phyloP scores from a whole-genome alignment of 2,329 filamentous ascomycete genomes.

The Simplicillium aogashimaense region DNA sequence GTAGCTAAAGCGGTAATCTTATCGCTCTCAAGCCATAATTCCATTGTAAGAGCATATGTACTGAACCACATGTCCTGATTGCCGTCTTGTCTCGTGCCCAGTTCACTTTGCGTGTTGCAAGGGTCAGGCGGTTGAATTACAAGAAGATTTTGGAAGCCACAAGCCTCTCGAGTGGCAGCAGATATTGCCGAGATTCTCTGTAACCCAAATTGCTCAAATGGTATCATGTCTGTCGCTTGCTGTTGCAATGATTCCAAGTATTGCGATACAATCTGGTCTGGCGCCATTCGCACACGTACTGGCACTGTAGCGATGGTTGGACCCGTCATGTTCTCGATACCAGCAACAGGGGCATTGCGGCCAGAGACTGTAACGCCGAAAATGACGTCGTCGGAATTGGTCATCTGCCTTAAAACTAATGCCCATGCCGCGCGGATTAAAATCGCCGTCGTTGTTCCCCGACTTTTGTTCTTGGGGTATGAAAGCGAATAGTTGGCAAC shows the following conservation, averaged over 20 bases:
- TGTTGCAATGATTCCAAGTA: constrained; percentile 12
- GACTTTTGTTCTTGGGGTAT: neutral
- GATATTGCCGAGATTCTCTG: constrained; percentile 14
- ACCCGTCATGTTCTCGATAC: constrained; percentile 7
- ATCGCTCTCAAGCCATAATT: too few species aligned
- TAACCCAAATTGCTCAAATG: constrained; percentile 15
- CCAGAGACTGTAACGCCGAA: neutral
- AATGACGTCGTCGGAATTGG: neutral
- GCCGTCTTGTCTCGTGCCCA: too few species aligned
- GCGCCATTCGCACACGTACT: constrained; percentile 5
- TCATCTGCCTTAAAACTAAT: neutral
- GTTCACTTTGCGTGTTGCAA: too few species aligned
- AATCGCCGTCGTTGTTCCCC: constrained; percentile 7
- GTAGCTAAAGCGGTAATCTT: too few species aligned
- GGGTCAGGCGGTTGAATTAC: constrained; percentile 4
- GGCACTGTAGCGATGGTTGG: constrained; percentile 10
- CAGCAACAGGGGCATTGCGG: constrained; percentile 6
- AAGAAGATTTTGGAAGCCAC: constrained; percentile 5
- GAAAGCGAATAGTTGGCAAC: neutral
- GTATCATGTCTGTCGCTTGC: constrained; percentile 12
- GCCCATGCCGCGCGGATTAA: neutral
- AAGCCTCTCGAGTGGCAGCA: constrained; percentile 5
- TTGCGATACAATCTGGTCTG: constrained; percentile 1
- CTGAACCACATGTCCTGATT: too few species aligned
- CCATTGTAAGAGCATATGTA: too few species aligned